Percentiles rank a stretch among this genome's conserved stretches.
These are phyloP conservation scores for Pseudognaphalium luteoalbum DNA, from an alignment of 129 eudicot species.

Conservation along the genomic window DNA sequence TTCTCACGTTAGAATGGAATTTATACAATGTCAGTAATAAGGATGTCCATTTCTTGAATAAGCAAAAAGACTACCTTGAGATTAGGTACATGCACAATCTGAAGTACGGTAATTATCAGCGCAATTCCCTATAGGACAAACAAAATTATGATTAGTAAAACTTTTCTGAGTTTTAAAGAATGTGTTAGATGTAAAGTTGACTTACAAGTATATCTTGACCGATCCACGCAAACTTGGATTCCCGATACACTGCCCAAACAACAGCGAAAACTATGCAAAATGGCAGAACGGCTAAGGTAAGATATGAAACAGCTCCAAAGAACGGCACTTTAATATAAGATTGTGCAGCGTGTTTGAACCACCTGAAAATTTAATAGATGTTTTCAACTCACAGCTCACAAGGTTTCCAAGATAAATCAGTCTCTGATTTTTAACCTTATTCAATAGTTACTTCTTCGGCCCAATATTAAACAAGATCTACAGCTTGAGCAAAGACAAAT, in stretches of 20 bases:
- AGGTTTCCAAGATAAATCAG: neutral
- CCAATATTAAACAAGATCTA: neutral
- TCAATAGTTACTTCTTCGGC: neutral
- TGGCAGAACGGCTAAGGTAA: slow-evolving; percentile 77
- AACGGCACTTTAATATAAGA: slow-evolving; percentile 66
- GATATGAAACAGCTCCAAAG: slow-evolving; percentile 74
- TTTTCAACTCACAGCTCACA: neutral
- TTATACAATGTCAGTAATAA: neutral
- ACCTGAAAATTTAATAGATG: slow-evolving; percentile 42
- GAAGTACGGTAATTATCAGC: slow-evolving; percentile 80
- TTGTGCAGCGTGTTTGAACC: slow-evolving; percentile 64
- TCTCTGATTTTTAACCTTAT: neutral
- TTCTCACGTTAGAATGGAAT: neutral
- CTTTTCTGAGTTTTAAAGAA: neutral
- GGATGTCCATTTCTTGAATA: slow-evolving; percentile 28
- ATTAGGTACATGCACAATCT: slow-evolving; percentile 85
- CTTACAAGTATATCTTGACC: slow-evolving; percentile 93
- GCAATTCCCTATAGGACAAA: slow-evolving; percentile 68
- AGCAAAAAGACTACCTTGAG: slow-evolving; percentile 59
- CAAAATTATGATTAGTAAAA: slow-evolving; percentile 22
- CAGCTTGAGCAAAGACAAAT: slow-evolving; percentile 12
- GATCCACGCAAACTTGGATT: slow-evolving; percentile 68
- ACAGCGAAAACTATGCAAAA: slow-evolving; percentile 77
- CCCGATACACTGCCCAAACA: slow-evolving; percentile 75
- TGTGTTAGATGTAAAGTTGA: slow-evolving; percentile 12